Conservation (phyloP, 257 asterid genomes). For the Penstemon newberryi region DNA sequence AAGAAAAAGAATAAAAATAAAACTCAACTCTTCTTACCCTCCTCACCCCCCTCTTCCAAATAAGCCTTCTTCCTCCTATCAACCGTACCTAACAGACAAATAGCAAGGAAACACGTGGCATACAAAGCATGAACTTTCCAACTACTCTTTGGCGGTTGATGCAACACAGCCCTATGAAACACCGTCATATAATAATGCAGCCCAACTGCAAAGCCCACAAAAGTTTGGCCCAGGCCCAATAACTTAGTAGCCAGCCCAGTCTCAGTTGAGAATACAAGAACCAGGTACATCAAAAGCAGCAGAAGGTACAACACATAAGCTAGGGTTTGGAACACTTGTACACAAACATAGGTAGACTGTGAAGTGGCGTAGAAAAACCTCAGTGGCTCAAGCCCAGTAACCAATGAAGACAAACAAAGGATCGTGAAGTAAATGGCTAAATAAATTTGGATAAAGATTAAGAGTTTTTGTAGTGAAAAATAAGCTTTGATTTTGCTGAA, state of each 20-base stretch:
- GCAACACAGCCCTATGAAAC: conserved; percentile 77
- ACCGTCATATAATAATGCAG: conserved; percentile 87
- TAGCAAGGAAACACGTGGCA: conserved; percentile 77
- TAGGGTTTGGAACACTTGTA: conserved; percentile 73
- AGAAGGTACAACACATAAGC: conserved; percentile 77
- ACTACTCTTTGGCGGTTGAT: conserved; percentile 76
- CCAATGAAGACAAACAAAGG: conserved; percentile 60
- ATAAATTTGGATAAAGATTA: conserved; percentile 82
- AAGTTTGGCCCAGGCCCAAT: conserved; percentile 73
- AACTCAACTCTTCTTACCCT: conserved; percentile 63
- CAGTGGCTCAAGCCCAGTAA: conserved; percentile 84
- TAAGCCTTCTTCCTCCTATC: conserved; percentile 83
- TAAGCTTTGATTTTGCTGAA: conserved; percentile 72
- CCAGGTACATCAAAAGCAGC: conserved; percentile 78
- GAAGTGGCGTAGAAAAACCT: conserved; percentile 83
- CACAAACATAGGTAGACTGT: conserved; percentile 76
- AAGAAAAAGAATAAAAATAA: background rate
- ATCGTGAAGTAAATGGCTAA: conserved; percentile 83
- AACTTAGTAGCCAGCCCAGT: conserved; percentile 56
- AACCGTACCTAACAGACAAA: conserved; percentile 61
- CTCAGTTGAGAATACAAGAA: conserved; percentile 75
- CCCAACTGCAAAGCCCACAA: conserved; percentile 93
- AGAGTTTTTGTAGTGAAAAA: conserved; percentile 74
- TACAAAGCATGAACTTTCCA: conserved; percentile 78
- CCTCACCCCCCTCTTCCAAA: conserved; percentile 66